These are phyloP conservation scores for Lasiodiplodia gonubiensis DNA, from an alignment of 2,329 filamentous ascomycete genomes.

Conservation along the genomic window DNA sequence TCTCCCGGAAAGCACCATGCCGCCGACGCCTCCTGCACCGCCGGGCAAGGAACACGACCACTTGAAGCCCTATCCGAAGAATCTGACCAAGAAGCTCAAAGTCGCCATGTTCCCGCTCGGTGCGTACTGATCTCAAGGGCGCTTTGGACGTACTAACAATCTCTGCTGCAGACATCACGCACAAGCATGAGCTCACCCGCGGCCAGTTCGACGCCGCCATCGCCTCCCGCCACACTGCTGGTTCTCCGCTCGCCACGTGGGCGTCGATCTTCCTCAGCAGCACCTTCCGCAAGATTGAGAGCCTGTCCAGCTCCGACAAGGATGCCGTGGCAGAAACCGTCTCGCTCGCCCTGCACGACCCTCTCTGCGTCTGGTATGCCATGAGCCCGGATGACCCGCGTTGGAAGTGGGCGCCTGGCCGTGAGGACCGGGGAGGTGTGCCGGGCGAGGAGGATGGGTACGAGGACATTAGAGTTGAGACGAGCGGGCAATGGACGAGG, in stretches of 20 bases:
- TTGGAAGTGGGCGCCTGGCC: background rate
- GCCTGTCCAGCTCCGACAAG: constrained; percentile 41
- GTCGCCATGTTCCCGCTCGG: constrained; percentile 56
- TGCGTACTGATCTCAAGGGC: constrained; percentile 27
- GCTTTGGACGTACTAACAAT: background rate
- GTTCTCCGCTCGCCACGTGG: constrained; percentile 55
- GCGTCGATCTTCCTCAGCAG: constrained; percentile 50
- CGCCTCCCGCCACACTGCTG: constrained; percentile 32
- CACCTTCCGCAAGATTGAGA: constrained; percentile 54
- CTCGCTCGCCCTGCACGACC: constrained; percentile 55
- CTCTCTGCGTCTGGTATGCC: constrained; percentile 49
- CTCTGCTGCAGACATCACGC: constrained; percentile 49
- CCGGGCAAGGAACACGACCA: constrained; percentile 36
- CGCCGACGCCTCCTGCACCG: constrained; percentile 61
- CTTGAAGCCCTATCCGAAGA: constrained; percentile 48
- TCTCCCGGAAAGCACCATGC: constrained; percentile 79
- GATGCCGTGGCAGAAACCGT: constrained; percentile 44
- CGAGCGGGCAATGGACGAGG: constrained; percentile 89
- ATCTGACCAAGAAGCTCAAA: constrained; percentile 49
- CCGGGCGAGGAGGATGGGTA: constrained; percentile 39
- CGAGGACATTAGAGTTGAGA: constrained; percentile 90
- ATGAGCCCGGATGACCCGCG: constrained; percentile 2
- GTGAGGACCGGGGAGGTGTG: background rate
- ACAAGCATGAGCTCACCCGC: constrained; percentile 50
- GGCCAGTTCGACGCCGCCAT: constrained; percentile 45